Base-by-base conservation (phyloP, 345 rosid species). In the Dipteronia dyeriana region DNA sequence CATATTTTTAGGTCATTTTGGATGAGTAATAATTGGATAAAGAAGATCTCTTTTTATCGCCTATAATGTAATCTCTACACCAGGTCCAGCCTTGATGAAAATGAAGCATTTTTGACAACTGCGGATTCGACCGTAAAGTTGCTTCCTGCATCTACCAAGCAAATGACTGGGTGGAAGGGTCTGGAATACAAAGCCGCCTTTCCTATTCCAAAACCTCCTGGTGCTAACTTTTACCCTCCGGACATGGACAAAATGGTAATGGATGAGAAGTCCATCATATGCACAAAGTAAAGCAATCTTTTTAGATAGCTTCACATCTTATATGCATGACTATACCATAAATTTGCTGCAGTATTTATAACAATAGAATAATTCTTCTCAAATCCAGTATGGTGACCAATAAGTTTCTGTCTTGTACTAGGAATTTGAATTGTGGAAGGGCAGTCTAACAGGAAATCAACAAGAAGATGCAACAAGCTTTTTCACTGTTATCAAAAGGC, bases 61-160 rank as follows among this genome's bases (percentile, higher is more conserved):
- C 77, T 31, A 67, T 43, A 54, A 75, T 41, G 75, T 70, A 79
- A 61, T 78, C 57, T 82, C 76, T 69, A 76, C 26, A 41, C 73
- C 88, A 95, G 98, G 99, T 95, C 98, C 67, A 82, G 87, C 81
- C 97, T 95, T 71, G 99, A 95, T 86, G 98, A 91, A 82, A 93
- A 91, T 75, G 82, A 87, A 86, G 87, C 98, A 76, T 95, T 91
- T 85, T 81, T 95, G 80, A 88, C 93, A n/a, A 93, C 98, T 13
- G 87, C 90, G 45, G 98, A 95, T 85, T 95, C 99, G 65, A 94
- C 96, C 2, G 76, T 93, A 34, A 90, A 84, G 88, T 86, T 92
- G 76, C 76, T 91, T 84, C 91, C 94, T 77, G 78, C 86, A 70
- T 95, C 97, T 66, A 83, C 92, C 1, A 93, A 83, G 82, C 75